Conservation (phyloP, 2,329 filamentous ascomycete species). For the Chaetomium olivaceum region DNA sequence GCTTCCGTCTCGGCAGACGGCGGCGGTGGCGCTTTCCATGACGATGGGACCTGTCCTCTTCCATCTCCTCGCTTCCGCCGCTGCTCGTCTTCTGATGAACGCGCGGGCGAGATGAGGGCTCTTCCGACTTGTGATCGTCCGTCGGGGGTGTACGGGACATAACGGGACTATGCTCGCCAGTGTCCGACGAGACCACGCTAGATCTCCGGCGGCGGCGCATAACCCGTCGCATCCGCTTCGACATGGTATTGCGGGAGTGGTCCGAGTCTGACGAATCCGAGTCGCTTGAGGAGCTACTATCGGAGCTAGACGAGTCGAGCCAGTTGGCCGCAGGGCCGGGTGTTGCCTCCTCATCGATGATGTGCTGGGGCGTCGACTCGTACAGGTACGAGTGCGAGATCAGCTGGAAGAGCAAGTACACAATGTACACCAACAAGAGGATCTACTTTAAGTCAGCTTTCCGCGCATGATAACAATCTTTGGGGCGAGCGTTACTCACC, state of each 20-base stretch:
- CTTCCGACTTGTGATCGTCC: slow-evolving; percentile 45
- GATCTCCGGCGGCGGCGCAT: slow-evolving; percentile 76
- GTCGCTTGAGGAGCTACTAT: slow-evolving; percentile 56
- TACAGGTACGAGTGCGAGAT: slow-evolving; percentile 93
- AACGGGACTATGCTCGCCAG: slow-evolving; percentile 48
- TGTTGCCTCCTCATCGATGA: slow-evolving; percentile 87
- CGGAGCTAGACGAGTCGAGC: slow-evolving; percentile 68
- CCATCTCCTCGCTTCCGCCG: slow-evolving; percentile 44
- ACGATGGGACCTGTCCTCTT: slow-evolving; percentile 46
- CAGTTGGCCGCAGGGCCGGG: slow-evolving; percentile 82
- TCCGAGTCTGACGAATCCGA: slow-evolving; percentile 72
- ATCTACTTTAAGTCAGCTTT: slow-evolving; percentile 50
- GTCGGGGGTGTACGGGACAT: slow-evolving; percentile 46
- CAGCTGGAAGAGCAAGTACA: slow-evolving; percentile 87
- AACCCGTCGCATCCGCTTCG: slow-evolving; percentile 73
- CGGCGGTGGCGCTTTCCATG: slow-evolving; percentile 39
- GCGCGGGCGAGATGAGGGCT: slow-evolving; percentile 41
- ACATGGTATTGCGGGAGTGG: slow-evolving; percentile 61
- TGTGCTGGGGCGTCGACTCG: slow-evolving; percentile 85
- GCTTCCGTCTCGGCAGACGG: slow-evolving; percentile 43
- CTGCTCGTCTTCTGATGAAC: slow-evolving; percentile 39
- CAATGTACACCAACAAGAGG: slow-evolving; percentile 74
- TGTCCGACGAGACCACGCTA: slow-evolving; percentile 55
- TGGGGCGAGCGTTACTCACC: slow-evolving; percentile 48
- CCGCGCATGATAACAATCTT: not conserved